These are phyloP conservation scores for Trichomonascaceae sp. DNA, from an alignment of 1,139 yeast species.

Conservation along the genomic window DNA sequence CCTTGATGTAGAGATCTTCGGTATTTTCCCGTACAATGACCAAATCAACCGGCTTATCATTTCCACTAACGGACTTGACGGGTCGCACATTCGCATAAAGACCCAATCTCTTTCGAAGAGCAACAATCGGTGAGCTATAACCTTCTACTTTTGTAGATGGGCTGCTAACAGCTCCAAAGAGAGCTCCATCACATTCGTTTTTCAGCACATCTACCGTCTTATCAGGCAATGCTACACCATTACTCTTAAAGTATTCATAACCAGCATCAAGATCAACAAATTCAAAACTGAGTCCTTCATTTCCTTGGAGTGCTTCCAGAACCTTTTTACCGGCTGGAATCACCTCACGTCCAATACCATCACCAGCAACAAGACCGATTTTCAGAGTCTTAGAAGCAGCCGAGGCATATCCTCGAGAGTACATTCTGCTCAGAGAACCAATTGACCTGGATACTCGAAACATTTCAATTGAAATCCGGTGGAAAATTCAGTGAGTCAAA, in stretches of 20 bases:
- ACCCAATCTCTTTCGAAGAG: conserved; percentile 89
- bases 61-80: conserved; percentile 76
- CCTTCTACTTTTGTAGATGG: conserved; percentile 93
- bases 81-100: conserved; percentile 97
- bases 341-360: conserved; percentile 96
- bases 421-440: background rate
- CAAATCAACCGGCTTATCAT: conserved; percentile 81
- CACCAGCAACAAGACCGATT: conserved; percentile 79
- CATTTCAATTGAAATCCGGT: background rate
- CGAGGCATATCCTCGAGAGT: conserved; percentile 21
- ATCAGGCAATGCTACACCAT: conserved; percentile 94
- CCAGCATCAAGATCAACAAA: conserved; percentile 91
- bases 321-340: conserved; percentile 90
- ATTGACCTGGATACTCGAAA: background rate
- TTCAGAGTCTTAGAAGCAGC: conserved; percentile 24
- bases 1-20: conserved; percentile 92
- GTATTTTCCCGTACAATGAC: conserved; percentile 98
- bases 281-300: conserved; percentile 71
- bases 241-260: conserved; percentile 81
- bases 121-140: conserved; percentile 96
- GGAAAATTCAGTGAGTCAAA: background rate
- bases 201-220: conserved; percentile 78
- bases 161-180: conserved; percentile 93
- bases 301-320: conserved; percentile 71
- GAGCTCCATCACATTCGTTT: conserved; percentile 88